Evolutionary conservation across 192 early-diverging fungal genomes (phyloP).

Genomic region (Podila minutissima): DNA sequence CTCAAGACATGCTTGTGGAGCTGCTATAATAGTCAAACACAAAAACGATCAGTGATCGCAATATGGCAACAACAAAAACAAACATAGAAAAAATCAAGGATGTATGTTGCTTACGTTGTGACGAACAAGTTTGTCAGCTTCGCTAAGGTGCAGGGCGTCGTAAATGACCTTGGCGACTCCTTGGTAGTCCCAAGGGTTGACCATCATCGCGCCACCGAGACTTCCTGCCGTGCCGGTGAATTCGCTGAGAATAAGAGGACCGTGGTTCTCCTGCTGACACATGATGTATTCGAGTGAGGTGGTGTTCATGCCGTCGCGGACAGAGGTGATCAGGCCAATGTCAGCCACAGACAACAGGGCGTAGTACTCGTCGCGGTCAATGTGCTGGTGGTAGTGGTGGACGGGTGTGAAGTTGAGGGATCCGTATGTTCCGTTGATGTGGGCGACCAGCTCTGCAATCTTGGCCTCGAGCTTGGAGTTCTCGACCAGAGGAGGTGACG

Average conservation of each 20-base stretch:
- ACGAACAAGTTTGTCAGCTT: conserved; percentile 71
- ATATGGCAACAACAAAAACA: background rate
- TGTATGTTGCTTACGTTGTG: conserved; percentile 59
- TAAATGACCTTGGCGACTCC: conserved; percentile 82
- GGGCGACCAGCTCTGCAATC: conserved; percentile 86
- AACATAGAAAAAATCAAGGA: background rate
- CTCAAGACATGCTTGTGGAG: conserved; percentile 82
- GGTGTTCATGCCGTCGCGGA: conserved; percentile 99
- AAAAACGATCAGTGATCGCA: background rate
- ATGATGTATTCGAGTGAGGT: conserved; percentile 94
- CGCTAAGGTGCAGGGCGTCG: conserved; percentile 71
- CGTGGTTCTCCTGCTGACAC: conserved; percentile 88
- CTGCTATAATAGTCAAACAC: conserved; percentile 54
- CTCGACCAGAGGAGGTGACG: conserved; percentile 82
- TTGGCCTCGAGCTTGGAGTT: conserved; percentile 79
- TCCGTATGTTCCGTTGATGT: conserved; percentile 94
- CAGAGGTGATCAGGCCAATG: conserved; percentile 88
- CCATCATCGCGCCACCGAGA: conserved; percentile 79
- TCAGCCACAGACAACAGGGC: conserved; percentile 94
- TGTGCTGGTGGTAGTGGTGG: conserved; percentile 89
- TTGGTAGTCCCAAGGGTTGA: conserved; percentile 89
- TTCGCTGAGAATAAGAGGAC: conserved; percentile 92
- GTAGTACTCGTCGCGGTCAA: conserved; percentile 96
- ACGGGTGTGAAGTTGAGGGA: conserved; percentile 95
- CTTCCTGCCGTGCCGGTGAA: conserved; percentile 95